Evolutionary conservation across 441 rosid genomes (phyloP).

Genomic region (Jatropha multifida): DNA sequence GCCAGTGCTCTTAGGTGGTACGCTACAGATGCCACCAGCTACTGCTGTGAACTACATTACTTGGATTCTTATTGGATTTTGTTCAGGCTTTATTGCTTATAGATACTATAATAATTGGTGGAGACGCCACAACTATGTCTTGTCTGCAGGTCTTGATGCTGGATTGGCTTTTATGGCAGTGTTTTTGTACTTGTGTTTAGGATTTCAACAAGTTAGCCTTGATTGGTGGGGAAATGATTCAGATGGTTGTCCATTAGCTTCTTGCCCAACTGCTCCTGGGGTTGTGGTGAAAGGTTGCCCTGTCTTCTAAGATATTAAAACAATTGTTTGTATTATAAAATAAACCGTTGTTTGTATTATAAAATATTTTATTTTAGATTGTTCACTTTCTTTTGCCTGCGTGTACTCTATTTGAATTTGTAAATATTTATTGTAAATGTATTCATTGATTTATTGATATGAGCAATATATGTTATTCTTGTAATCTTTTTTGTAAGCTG

Average conservation of each 20-base stretch:
- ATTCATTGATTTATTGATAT: no score
- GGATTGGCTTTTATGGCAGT: conserved; percentile 95
- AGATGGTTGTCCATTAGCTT: conserved; percentile 81
- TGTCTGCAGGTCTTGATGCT: conserved; percentile 87
- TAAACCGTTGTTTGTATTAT: no score
- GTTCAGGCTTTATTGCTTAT: conserved; percentile 70
- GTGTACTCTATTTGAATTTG: no score
- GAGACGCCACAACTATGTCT: conserved; percentile 76
- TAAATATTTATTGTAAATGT: no score
- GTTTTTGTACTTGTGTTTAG: conserved; percentile 65
- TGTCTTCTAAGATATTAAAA: conserved; percentile 26
- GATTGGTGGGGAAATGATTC: conserved; percentile 93
- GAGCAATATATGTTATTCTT: no score
- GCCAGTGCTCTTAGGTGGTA: conserved; percentile 75
- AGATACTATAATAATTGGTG: conserved; percentile 67
- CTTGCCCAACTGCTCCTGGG: conserved; percentile 74
- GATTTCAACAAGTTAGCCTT: conserved; percentile 53
- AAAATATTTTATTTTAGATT: no score
- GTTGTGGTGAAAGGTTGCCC: conserved; percentile 68
- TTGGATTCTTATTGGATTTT: conserved; percentile 70
- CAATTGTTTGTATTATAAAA: no score
- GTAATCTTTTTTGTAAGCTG: no score
- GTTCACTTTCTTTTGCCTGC: no score
- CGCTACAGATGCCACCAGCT: conserved; percentile 76
- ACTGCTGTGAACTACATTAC: conserved; percentile 88